Base-by-base conservation (phyloP, 495 filamentous ascomycete genomes). In the Penicillium arizonense region DNA sequence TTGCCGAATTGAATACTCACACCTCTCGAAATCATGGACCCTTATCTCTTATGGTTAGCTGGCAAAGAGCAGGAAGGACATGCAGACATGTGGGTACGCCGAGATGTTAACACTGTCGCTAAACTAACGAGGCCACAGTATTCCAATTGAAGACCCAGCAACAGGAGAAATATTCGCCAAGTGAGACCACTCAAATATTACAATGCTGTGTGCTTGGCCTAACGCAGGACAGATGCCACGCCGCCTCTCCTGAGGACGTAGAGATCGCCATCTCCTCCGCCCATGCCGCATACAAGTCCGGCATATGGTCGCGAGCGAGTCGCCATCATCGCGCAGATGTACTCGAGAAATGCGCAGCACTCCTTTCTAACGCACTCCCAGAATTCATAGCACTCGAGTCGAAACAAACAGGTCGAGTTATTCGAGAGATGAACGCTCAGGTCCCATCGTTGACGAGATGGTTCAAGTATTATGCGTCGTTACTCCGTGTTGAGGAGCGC, bases 401-500 rank as follows among this genome's bases (percentile, higher is more conserved):
- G 9, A 71, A 60, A 20, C 84, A 87, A 55, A 87, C 84, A 0
- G 84, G 84, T 26, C 79, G 84, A 0, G 80, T 77, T 0, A 74
- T 84, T 48, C 80, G 82, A 12, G 84, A 87, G 57, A 85, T 87
- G 84, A 75, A 76, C 4, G 79, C 84, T 2, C 84, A 87, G 58
- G 75, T 87, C 1, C 76, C 80, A 0, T 81, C 80, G 0, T 72
- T 87, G 2, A 74, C 81, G 0, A 78, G 80, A 58, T 87, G 83
- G 84, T 77, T 86, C 53, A 78, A 82, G 50, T 87, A 87, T 60
- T 87, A 82, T 52, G 81, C 81, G 3, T 73, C 81, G 0, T 59
- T 86, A 1, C 71, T 83, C 5, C 79, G 84, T 13, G 77, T 78
- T 0, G 82, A 85, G 52, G 83, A 86, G 56, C 78, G 82, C 16